Evolutionary conservation across 306 rosid genomes (phyloP), one percentile per base, ranked within the genome.

Genomic region (Casuarina equisetifolia): DNA sequence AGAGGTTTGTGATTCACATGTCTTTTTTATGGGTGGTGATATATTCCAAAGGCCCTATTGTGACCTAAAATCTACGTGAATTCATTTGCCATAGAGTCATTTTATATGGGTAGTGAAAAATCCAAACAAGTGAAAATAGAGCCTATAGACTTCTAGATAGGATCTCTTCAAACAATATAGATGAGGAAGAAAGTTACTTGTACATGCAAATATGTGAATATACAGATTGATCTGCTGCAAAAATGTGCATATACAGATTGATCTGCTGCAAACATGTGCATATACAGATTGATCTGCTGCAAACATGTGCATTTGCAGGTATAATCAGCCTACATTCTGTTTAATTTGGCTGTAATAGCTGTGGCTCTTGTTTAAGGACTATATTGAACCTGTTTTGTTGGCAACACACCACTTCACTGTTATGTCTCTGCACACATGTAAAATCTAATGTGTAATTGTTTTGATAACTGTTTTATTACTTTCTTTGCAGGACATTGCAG

Each of bases 401-500:
- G 43, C 69, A 36, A 62, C 44, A 5, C 13, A 42, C n/a, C 36
- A 42, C 50, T n/a, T 42, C 16, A 42, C 71, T 9, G 39, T 50
- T 63, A 45, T 51, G 71, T 61, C 44, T 52, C 32, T 32, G 15
- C 38, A 25, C 68, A 35, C 74, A 54, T 55, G 44, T 39, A 45
- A 45, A 9, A 19, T 67, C 48, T 42, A 42, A 42, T 67, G 3
- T 42, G 36, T 42, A 42, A 67, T n/a, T 67, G 42, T 67, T 67
- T 40, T 49, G 71, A 50, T 67, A 12, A 19, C 16, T 67, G 53
- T 43, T 80, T 82, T 32, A 13, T 69, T 39, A 61, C 76, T 76
- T 69, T 84, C 55, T 75, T 82, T 74, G 78, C 76, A 17, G 99
- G 99, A 96, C 81, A 88, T 96, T 69, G 99, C 83, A 0, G 93